phyloP scores from a whole-genome alignment of 2,329 filamentous ascomycete genomes.

The Botrytis galanthina region DNA sequence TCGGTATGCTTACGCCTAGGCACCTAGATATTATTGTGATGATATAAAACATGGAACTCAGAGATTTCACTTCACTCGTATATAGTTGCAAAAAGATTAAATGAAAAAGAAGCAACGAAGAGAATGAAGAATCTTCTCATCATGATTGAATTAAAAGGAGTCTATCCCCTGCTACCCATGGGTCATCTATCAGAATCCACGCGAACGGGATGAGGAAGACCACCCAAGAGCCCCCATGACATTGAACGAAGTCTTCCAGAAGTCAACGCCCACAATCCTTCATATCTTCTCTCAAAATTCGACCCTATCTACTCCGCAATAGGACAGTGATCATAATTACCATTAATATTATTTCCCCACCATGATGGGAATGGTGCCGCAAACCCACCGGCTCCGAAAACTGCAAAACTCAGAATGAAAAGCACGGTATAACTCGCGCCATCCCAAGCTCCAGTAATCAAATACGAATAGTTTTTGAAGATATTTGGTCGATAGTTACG shows the following conservation, averaged over 20 bases:
- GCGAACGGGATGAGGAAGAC: neutral
- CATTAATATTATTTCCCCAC: constrained; percentile 27
- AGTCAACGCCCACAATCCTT: neutral
- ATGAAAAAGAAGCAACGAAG: neutral
- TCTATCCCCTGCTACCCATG: neutral
- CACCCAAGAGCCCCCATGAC: neutral
- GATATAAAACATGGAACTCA: neutral
- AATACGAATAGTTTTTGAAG: constrained; percentile 45
- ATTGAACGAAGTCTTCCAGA: neutral
- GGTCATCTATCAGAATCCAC: neutral
- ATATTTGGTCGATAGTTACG: constrained; percentile 40
- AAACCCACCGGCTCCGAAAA: constrained; percentile 46
- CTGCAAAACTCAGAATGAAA: constrained; percentile 45
- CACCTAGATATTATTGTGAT: no score
- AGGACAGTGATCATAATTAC: constrained; percentile 35
- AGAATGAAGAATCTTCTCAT: neutral
- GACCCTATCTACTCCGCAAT: neutral
- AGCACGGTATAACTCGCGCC: constrained; percentile 43
- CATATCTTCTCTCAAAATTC: no score
- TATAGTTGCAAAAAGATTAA: neutral
- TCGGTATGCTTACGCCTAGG: neutral
- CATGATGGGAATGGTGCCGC: constrained; percentile 37
- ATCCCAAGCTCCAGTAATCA: constrained; percentile 43
- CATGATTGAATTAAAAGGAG: neutral
- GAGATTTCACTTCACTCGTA: neutral